Conservation (phyloP, 2,329 filamentous ascomycete genomes). For the Calcarisporium arbuscula region DNA sequence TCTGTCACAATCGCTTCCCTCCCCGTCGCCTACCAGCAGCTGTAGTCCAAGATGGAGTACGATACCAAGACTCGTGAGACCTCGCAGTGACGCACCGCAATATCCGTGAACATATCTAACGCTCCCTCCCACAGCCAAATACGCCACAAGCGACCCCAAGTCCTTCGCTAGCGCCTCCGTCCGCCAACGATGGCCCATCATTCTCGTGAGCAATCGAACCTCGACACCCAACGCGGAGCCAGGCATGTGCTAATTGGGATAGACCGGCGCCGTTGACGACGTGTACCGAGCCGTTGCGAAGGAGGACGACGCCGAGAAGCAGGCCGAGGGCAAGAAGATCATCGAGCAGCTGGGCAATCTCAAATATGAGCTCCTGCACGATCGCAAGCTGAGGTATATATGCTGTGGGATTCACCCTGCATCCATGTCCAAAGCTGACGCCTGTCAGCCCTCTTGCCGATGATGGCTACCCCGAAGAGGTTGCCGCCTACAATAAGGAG, state of each 20-base stretch:
- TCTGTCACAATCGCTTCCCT: too few species aligned
- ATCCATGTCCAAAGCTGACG: slow-evolving; percentile 4
- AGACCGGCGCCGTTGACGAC: slow-evolving; percentile 93
- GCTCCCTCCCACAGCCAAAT: slow-evolving; percentile 52
- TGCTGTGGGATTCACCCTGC: too few species aligned
- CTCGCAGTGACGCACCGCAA: background rate
- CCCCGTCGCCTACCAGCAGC: background rate
- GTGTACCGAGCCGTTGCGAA: slow-evolving; percentile 68
- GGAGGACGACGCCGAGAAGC: slow-evolving; percentile 55
- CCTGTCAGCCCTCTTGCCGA: slow-evolving; percentile 60
- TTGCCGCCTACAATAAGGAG: slow-evolving; percentile 80
- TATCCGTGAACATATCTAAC: background rate
- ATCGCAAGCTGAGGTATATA: slow-evolving; percentile 69
- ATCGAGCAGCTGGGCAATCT: slow-evolving; percentile 71
- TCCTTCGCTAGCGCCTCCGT: slow-evolving; percentile 87
- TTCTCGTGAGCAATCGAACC: slow-evolving; percentile 57
- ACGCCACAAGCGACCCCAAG: slow-evolving; percentile 70
- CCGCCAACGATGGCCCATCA: slow-evolving; percentile 85
- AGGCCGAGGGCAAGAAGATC: slow-evolving; percentile 79
- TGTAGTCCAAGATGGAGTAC: slow-evolving; percentile 56
- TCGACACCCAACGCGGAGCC: too few species aligned
- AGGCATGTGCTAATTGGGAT: background rate
- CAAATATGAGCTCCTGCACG: slow-evolving; percentile 94
- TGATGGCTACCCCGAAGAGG: slow-evolving; percentile 74
- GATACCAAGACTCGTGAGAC: slow-evolving; percentile 65